Evolutionary conservation across 1,284 basidiomycete species (phyloP), one percentile per base, ranked within the genome.

Genomic region (Austroboletus niveus): DNA sequence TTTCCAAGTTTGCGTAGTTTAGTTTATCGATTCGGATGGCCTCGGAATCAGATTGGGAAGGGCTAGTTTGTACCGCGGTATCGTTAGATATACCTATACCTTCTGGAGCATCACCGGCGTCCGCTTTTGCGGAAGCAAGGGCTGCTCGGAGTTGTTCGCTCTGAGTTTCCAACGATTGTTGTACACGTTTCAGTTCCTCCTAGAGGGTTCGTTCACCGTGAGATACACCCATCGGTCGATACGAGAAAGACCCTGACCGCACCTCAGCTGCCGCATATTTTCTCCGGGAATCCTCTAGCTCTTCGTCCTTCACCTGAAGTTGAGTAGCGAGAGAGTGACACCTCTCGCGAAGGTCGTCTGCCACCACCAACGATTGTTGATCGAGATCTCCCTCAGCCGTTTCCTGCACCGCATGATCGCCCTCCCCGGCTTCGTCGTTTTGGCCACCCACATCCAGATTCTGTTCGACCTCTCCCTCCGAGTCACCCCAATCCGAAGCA

Each of bases 381-480:
- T 35, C 46, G 29, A 41, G 61, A 49, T 62, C 57, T 30, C 35
- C 42, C 34, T 60, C 39, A 9, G 20, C 51, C 4, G 48, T 27
- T 14, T 49, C 53, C 11, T 42, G 30, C 30, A 46, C 12, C 27
- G 40, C 53, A 24, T 12, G 36, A 9, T 56, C 57, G 17, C n/a
- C 49, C 24, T 60, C 61, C 30, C 53, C 59, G 2, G 42, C 35
- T 45, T 64, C 64, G 36, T 62, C 63, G 45, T 41, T 47, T 14
- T 53, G 63, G 20, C 17, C 24, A 8, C 50, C 52, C 1, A 32
- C 29, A 42, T 62, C 61, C 5, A 61, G 47, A 34, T 64, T 62
- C 30, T 58, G 61, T 20, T 63, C 61, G 29, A 65, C 60, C 42
- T 65, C 62, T 36, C 61, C 62, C 27, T 64, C 62, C 32, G 53